phyloP scores from a whole-genome alignment of 768 basidiomycete species.

The Tricholoma saponaceum region DNA sequence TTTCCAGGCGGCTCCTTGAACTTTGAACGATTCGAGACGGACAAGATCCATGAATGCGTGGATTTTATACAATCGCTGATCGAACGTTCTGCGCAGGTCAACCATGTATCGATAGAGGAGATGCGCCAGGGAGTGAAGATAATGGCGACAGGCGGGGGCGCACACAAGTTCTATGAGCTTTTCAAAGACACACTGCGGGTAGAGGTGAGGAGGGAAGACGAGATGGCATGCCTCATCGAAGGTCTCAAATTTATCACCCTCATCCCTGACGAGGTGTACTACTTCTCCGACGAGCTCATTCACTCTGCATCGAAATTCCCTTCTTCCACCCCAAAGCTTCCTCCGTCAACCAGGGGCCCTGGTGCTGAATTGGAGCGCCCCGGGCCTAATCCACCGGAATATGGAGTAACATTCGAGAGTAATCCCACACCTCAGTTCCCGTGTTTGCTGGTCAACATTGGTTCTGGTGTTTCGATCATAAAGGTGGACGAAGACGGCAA shows the following conservation, averaged over 20 bases:
- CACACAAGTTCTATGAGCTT: slow-evolving; percentile 88
- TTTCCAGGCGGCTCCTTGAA: slow-evolving; percentile 97
- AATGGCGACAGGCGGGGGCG: slow-evolving; percentile 97
- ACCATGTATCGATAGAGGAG: slow-evolving; percentile 82
- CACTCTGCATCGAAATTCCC: slow-evolving; percentile 41
- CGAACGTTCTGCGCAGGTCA: slow-evolving; percentile 76
- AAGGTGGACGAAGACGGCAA: slow-evolving; percentile 93
- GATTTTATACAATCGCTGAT: slow-evolving; percentile 86
- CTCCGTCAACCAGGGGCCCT: slow-evolving; percentile 5
- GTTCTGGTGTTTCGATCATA: slow-evolving; percentile 96
- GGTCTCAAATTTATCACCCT: slow-evolving; percentile 94
- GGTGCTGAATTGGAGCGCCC: slow-evolving; percentile 63
- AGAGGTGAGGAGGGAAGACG: slow-evolving; percentile 88
- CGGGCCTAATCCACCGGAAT: slow-evolving; percentile 86
- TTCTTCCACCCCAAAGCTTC: slow-evolving; percentile 14
- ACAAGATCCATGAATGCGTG: slow-evolving; percentile 80
- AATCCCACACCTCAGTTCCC: slow-evolving; percentile 86
- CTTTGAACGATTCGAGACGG: slow-evolving; percentile 96
- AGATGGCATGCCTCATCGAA: slow-evolving; percentile 98
- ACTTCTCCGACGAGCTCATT: slow-evolving; percentile 96
- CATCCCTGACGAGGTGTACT: slow-evolving; percentile 97
- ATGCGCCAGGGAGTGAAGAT: slow-evolving; percentile 95
- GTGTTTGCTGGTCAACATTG: slow-evolving; percentile 96
- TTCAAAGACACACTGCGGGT: slow-evolving; percentile 73
- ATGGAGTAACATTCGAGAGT: slow-evolving; percentile 82